Base-by-base conservation (phyloP, 1,139 yeast species). In the Candida pseudoviswanathii region DNA sequence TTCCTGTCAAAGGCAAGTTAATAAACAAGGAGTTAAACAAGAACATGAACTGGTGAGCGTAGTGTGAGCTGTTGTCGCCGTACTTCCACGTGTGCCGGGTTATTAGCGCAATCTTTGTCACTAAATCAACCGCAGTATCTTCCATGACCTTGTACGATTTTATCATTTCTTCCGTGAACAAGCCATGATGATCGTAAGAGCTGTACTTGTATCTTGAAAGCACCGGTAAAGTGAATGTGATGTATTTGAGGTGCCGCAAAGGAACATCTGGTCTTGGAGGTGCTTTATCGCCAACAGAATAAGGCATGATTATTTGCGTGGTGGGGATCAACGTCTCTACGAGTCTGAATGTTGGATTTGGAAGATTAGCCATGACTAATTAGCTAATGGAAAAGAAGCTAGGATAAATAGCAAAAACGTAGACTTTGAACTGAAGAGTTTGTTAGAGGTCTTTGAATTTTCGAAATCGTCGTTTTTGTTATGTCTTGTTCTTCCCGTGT, bases 31-130 rank as follows among this genome's bases (percentile, higher is more conserved):
- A 41, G 7, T 47, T 22, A 34, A 44, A 47, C 11, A 44, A 30
- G 26, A 44, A 29, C 22, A 47, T 11, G 27, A 47, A 47, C 22
- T 47, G 50, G 25, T 47, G 33, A 5, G 50, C 50, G 32, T 22
- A 44, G 29, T 41, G 34, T 27, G 6, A 4, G 5, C 43, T 44
- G 25, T 44, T 33, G 10, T 34, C 24, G 9, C 45, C 43, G 22
- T 47, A 47, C 25, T 47, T 47, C 47, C 46, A 47, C 1, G 50
- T 37, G 22, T 47, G 50, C 21, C 30, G 9, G 9, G 41, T 24
- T 9, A 47, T 34, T 24, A 32, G 16, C 4, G 36, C 34, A 16
- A 44, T 47, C 26, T 44, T 33, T 2, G 11, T 21, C 3, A 44
- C 38, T 4, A 44, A 21, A 7, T 44, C 16, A 2, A 44, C 31